Evolutionary conservation across 1,284 basidiomycete genomes (phyloP).

Genomic region (Cryptococcus sp.): DNA sequence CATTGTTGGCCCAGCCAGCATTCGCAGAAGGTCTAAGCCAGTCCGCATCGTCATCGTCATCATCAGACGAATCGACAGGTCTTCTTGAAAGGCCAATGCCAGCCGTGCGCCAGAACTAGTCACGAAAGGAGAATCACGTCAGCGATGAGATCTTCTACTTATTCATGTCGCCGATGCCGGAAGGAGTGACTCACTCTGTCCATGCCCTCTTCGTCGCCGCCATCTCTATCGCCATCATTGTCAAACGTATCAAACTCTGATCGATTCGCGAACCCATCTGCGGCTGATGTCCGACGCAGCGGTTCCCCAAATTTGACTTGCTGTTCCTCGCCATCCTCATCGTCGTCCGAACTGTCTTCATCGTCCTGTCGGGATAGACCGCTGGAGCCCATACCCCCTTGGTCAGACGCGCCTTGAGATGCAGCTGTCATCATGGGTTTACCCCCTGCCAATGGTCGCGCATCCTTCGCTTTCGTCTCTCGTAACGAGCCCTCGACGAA

Average conservation of each 20-base stretch:
- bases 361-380: slow-evolving; percentile 18
- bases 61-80: slow-evolving; percentile 44
- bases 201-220: slow-evolving; percentile 31
- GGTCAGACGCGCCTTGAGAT: slow-evolving; percentile 2
- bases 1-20: slow-evolving; percentile 11
- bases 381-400: neutral
- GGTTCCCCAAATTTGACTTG: slow-evolving; percentile 46
- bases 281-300: slow-evolving; percentile 32
- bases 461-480: slow-evolving; percentile 81
- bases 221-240: slow-evolving; percentile 23
- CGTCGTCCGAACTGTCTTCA: slow-evolving; percentile 29
- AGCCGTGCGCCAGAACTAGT: slow-evolving; percentile 34
- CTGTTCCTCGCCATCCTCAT: slow-evolving; percentile 11
- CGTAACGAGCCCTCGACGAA: slow-evolving; percentile 79
- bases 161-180: neutral
- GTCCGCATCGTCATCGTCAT: slow-evolving; percentile 51
- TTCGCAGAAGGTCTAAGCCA: slow-evolving; percentile 40
- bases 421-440: slow-evolving; percentile 39
- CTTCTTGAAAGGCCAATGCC: slow-evolving; percentile 22
- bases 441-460: slow-evolving; percentile 75
- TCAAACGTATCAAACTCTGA: slow-evolving; percentile 30
- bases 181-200: slow-evolving; percentile 27
- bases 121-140: neutral
- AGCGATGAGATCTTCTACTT: slow-evolving; percentile 1
- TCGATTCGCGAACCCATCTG: slow-evolving; percentile 29